phyloP scores from a whole-genome alignment of 768 basidiomycete species.

The Termitomyces eurrhizus region DNA sequence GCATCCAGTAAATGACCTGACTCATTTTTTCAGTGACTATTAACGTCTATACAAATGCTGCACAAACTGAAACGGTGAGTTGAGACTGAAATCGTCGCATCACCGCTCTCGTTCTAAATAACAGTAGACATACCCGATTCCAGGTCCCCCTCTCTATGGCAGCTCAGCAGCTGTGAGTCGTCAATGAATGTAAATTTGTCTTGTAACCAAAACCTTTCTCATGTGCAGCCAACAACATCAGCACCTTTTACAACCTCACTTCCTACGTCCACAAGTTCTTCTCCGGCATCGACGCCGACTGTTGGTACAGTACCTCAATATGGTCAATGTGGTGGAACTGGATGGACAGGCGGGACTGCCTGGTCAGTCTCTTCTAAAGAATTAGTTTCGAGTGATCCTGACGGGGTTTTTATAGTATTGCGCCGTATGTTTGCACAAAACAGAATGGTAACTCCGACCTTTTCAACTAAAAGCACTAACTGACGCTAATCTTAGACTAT shows the following conservation, averaged over 20 bases:
- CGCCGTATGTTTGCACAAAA: constrained; percentile 33
- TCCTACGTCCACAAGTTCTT: constrained; percentile 17
- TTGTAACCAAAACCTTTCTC: neutral
- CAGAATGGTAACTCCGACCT: constrained; percentile 26
- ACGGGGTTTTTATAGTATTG: constrained; percentile 18
- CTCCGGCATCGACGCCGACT: constrained; percentile 14
- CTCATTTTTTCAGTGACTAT: constrained; percentile 29
- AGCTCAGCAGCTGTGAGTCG: constrained; percentile 3
- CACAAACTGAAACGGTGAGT: constrained; percentile 26
- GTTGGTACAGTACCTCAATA: constrained; percentile 32
- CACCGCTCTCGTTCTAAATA: neutral
- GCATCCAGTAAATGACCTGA: neutral
- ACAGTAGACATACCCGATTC: constrained; percentile 31
- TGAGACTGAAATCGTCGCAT: no score
- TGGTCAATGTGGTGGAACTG: constrained; percentile 41
- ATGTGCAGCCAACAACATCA: constrained; percentile 2
- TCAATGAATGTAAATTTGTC: neutral
- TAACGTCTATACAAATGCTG: constrained; percentile 36
- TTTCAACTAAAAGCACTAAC: neutral
- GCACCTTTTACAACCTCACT: constrained; percentile 5
- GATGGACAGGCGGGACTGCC: constrained; percentile 33
- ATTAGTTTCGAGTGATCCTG: neutral
- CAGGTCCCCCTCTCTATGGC: constrained; percentile 46
- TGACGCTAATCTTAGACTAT: constrained; percentile 22
- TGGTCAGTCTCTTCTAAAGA: constrained; percentile 25